Base-by-base conservation (phyloP, 2,329 filamentous ascomycete species). In the Rutstroemia sp. region DNA sequence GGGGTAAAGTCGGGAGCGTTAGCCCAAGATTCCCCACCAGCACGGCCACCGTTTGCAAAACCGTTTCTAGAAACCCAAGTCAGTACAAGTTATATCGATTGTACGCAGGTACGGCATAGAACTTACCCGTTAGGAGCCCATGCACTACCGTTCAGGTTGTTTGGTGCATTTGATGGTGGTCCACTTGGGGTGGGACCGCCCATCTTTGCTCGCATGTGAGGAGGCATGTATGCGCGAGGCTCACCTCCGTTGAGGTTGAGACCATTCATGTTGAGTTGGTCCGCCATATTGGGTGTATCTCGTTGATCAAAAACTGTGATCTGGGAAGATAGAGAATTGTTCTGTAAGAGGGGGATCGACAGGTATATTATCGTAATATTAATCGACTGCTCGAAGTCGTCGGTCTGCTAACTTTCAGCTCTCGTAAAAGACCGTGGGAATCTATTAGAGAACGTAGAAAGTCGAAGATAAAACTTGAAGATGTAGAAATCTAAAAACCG, bases 201-300 rank as follows among this genome's bases (percentile, higher is more conserved):
- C 66, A 76, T 73, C 71, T 81, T 81, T 67, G 75, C 76, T 70
- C 89, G 85, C 79, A 92, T 84, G 74, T 94, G 89, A 73, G 89
- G 89, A 64, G 89, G 89, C 64, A 94, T 91, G 78, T 94, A 94
- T 57, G 88, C 88, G 68, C 86, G 86, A 65, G 75, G 71, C 66
- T 77, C 75, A 66, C 73, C 72, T 63, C 74, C 83, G 38, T 62
- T 64, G 62, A 92, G 77, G 73, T 76, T 86, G 68, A 92, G 78
- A 71, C 84, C 83, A 71, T 79, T 81, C 82, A 92, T 91, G 78
- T 90, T 89, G 68, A 94, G 81, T 78, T 92, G 86, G 69, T 89
- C 87, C 72, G 87, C 87, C 87, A 91, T 91, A 70, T 73, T 86
- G 76, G 68, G 68, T 67, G 50, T 19, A 56, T 48, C 21, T 27